These are phyloP conservation scores for Clavispora vitiphila DNA, from an alignment of 805 yeast species.

Conservation along the genomic window DNA sequence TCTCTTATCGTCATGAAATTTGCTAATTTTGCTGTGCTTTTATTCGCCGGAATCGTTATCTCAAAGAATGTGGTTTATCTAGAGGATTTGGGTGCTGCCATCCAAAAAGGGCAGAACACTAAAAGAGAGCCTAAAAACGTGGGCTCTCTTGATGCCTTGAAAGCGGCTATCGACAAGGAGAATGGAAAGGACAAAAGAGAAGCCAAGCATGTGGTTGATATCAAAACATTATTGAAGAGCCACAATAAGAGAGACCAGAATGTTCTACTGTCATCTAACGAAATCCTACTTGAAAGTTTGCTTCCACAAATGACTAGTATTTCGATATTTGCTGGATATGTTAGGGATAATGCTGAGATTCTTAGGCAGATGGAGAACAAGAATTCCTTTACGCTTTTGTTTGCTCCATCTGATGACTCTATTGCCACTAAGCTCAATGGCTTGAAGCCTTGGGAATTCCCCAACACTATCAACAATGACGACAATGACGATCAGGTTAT, in stretches of 20 bases:
- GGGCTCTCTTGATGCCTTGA: conserved; percentile 11
- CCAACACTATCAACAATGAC: conserved; percentile 40
- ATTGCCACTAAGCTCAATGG: conserved; percentile 34
- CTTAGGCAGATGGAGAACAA: conserved; percentile 42
- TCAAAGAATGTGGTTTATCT: conserved; percentile 14
- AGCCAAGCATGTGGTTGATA: conserved; percentile 15
- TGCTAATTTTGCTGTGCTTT: conserved; percentile 8
- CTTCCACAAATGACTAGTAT: conserved; percentile 37
- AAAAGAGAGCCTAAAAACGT: conserved; percentile 16
- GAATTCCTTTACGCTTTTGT: conserved; percentile 43
- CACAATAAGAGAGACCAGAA: conserved; percentile 6
- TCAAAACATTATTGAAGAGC: conserved; percentile 7
- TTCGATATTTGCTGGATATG: conserved; percentile 61
- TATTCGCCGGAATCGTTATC: conserved; percentile 12
- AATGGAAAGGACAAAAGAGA: conserved; percentile 13
- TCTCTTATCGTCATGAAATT: conserved; percentile 8
- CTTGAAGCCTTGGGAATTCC: conserved; percentile 84
- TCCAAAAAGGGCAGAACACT: conserved; percentile 4
- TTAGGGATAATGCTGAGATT: conserved; percentile 57
- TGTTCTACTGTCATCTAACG: conserved; percentile 3
- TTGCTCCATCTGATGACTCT: conserved; percentile 71
- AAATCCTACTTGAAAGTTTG: conserved; percentile 27
- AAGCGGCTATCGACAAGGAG: conserved; percentile 5
- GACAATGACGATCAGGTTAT: conserved; percentile 35
- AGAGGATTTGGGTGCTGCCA: conserved; percentile 12